Evolutionary conservation across 2,329 filamentous ascomycete species (phyloP), one percentile per base, ranked within the genome.

Genomic region (Grosmannia huntii): DNA sequence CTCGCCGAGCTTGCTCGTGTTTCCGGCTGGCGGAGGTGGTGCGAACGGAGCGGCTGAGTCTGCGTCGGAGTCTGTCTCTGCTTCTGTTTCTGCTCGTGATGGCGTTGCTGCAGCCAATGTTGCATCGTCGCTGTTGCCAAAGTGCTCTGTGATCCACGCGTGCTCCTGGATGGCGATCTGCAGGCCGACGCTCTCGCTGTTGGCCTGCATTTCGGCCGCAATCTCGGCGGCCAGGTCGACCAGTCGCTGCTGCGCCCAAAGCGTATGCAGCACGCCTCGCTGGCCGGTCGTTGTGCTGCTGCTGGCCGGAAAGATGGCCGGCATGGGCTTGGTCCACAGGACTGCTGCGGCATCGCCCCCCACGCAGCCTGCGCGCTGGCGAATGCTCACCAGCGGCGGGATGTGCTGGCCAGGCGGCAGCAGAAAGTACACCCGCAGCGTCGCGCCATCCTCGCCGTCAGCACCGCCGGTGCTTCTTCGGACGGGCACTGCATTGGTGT

Each of bases 221-320:
- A 95, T 92, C 74, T 96, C 90, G 59, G 77, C 77, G 56, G 90
- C 82, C 53, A 96, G 74, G 62, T 87, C 84, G 36, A 83, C 82
- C 25, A 96, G 73, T 49, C 90, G 78, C 69, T 88, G 86, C 75
- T 90, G 90, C 21, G 89, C 91, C 90, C 91, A 96, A 59, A 92
- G 83, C 2, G 89, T 95, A 68, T 95, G 91, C 60, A 96, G 72
- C 2, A 95, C 89, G 1, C 90, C 90, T 62, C 89, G 87, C 65
- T 85, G 84, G 7, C 89, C 88, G 0, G 84, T 38, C 36, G 12
- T 16, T 5, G 12, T 38, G 36, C 36, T 38, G 36, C 83, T 76
- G 27, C 81, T 85, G 0, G 86, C 82, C 0, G 89, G 85, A 67
- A 92, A 96, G 63, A 96, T 92, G 36, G 90, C 90, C 0, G 90